Evolutionary conservation across 208 protist genomes (phyloP).

Genomic region (Hexamita inflata): DNA sequence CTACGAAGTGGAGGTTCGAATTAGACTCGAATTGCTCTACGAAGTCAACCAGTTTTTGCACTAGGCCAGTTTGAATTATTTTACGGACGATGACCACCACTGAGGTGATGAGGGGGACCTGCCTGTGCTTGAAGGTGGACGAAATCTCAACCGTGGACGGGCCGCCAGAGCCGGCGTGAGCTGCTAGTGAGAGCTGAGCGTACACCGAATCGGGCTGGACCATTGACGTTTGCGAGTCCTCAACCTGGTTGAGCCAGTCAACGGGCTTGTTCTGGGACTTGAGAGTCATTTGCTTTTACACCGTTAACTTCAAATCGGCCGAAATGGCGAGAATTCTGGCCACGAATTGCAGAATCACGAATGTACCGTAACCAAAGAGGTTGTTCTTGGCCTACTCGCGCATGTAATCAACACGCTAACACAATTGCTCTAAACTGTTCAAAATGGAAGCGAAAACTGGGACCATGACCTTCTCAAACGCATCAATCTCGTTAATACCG

Average conservation of each 20-base stretch:
- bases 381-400: neutral
- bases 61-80: neutral
- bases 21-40: neutral
- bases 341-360: neutral
- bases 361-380: neutral
- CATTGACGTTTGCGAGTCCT: no score
- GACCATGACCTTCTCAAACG: neutral
- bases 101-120: neutral
- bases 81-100: neutral
- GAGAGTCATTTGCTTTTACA: no score
- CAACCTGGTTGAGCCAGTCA: no score
- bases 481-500: conserved; percentile 19
- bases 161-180: conserved; percentile 1
- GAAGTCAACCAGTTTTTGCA: neutral
- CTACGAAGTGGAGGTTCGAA: conserved; percentile 18
- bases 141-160: neutral
- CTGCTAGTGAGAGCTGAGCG: neutral
- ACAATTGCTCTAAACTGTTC: neutral
- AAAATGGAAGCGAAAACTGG: neutral
- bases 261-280: no score
- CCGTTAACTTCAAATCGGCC: no score
- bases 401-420: neutral
- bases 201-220: no score
- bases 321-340: conserved; percentile 20
- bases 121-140: neutral